Evolutionary conservation across 1,284 basidiomycete species (phyloP), one percentile per base, ranked within the genome.

Genomic region (Pholiota adiposa): DNA sequence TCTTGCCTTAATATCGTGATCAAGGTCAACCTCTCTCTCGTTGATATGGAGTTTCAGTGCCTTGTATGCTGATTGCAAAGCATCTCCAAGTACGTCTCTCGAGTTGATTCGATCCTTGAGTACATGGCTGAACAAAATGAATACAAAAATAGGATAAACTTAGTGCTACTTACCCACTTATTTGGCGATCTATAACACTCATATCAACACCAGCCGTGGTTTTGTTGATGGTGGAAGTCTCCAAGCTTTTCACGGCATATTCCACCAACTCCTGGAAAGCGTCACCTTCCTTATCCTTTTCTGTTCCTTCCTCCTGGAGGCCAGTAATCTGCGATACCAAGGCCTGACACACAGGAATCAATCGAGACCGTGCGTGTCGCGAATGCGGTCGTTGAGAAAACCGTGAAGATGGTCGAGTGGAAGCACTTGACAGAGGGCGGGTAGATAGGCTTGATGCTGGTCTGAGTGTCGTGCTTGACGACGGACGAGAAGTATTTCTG

Each of bases 61-160:
- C 33, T 68, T 63, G 62, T 84, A 85, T 1, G 80, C 79, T 27
- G 73, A 74, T 56, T 84, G 76, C 6, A 93, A 70, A 0, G 88
- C 88, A 29, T 83, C 77, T 8, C 84, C 86, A 4, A 89, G 77
- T 4, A 66, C 69, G 67, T 90, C 86, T 51, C 82, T 77, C 12
- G 83, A 83, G 60, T 87, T 83, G 57, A 93, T 82, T 33, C 83
- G 82, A n/a, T 88, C 88, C 70, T 92, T 92, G 69, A 87, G 77
- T 19, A 80, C 73, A 69, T 80, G 83, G 12, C 88, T 90, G 63
- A 19, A 34, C 27, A 38, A 58, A 60, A 54, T 62, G 44, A 33
- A 18, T 41, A 53, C 49, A 58, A 51, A 44, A 52, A 54, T 40
- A 48, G 27, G 57, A 11, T 46, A 51, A 54, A 43, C 16, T n/a